Percentiles rank a stretch among this genome's conserved stretches.
phyloP scores from a whole-genome alignment of 2,329 filamentous ascomycete species.

The Colletotrichum karsti region DNA sequence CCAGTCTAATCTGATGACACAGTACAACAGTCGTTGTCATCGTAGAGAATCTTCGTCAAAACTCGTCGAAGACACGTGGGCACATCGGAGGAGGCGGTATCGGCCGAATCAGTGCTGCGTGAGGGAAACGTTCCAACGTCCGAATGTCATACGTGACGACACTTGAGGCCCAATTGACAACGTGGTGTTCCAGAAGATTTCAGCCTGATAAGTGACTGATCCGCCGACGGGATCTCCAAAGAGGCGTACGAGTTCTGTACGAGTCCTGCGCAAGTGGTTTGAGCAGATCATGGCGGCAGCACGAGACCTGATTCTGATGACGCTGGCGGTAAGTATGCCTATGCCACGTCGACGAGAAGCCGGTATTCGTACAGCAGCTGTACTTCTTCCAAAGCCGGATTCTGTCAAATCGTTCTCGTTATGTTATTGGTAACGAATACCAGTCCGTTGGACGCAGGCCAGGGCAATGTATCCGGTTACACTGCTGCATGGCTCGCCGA shows the following conservation, averaged over 20 bases:
- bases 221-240: slow-evolving; percentile 3
- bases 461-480: not conserved
- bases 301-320: not conserved
- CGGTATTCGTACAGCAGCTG: not conserved
- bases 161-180: not conserved
- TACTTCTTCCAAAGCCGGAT: not conserved
- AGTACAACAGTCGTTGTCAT: too few relatives aligned
- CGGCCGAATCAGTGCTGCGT: not conserved
- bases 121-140: not conserved
- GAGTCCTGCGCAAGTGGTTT: not conserved
- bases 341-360: not conserved
- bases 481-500: not conserved
- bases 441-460: not conserved
- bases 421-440: not conserved
- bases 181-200: not conserved
- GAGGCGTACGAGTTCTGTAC: not conserved
- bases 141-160: not conserved
- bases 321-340: not conserved
- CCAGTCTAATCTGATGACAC: too few relatives aligned
- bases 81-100: too few relatives aligned
- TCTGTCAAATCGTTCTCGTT: not conserved
- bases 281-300: not conserved
- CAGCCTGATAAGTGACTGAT: slow-evolving; percentile 4
- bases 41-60: too few relatives aligned
- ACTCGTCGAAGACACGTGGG: too few relatives aligned